Conservation (phyloP, 768 basidiomycete genomes). For the Phlebiopsis flavidoalba region DNA sequence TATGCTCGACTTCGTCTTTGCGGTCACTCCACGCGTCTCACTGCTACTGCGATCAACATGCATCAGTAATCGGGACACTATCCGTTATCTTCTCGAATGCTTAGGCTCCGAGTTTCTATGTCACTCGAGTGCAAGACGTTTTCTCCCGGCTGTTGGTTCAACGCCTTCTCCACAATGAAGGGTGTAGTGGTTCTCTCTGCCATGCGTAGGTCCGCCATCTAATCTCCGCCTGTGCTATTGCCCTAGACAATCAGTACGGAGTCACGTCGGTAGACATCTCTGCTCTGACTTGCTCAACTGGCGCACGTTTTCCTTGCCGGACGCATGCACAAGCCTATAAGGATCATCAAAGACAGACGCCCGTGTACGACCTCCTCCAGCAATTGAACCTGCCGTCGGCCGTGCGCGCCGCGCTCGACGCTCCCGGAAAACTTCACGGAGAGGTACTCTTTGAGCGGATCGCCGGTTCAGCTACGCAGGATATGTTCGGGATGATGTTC, state of each 20-base stretch:
- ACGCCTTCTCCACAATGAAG: conserved; percentile 79
- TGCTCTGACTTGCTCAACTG: conserved; percentile 90
- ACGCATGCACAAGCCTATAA: conserved; percentile 94
- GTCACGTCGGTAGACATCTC: conserved; percentile 86
- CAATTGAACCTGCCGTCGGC: conserved; percentile 93
- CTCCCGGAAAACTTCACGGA: conserved; percentile 83
- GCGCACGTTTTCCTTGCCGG: conserved; percentile 89
- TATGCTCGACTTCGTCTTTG: conserved; percentile 96
- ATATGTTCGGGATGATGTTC: conserved; percentile 93
- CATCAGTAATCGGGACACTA: conserved; percentile 90
- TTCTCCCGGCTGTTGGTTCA: conserved; percentile 95
- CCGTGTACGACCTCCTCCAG: conserved; percentile 83
- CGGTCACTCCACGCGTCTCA: conserved; percentile 89
- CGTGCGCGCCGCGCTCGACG: conserved; percentile 83
- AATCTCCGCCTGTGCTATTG: not conserved
- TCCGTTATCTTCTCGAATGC: conserved; percentile 75
- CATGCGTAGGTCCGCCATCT: not conserved
- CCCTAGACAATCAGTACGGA: conserved; percentile 87
- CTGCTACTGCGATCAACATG: conserved; percentile 96
- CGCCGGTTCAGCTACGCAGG: conserved; percentile 81
- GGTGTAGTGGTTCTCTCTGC: conserved; percentile 60
- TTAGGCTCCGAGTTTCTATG: conserved; percentile 82
- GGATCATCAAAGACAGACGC: conserved; percentile 92
- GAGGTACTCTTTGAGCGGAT: conserved; percentile 79
- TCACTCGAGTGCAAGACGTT: conserved; percentile 70